phyloP scores from a whole-genome alignment of 306 rosid genomes.

The Betula pendula region DNA sequence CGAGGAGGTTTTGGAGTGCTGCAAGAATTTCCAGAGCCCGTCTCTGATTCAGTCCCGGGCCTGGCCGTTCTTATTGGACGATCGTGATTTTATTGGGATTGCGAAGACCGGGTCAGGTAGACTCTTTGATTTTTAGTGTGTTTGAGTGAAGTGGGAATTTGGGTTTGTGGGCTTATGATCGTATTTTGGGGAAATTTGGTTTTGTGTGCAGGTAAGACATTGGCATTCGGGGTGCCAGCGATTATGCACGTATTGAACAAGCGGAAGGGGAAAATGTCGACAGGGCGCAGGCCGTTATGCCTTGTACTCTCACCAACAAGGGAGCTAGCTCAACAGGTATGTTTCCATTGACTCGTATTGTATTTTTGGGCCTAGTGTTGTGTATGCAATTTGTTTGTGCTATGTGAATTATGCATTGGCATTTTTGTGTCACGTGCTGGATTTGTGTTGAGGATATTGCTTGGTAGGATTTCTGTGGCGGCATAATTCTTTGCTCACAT shows the following conservation, averaged over 20 bases:
- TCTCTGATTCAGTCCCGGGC: constrained; percentile 89
- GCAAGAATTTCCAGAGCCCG: constrained; percentile 73
- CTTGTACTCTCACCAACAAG: constrained; percentile 92
- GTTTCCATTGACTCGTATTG: constrained; percentile 20
- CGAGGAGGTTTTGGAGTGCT: constrained; percentile 70
- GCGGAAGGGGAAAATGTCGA: constrained; percentile 55
- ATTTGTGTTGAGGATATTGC: background rate
- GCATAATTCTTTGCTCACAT: background rate
- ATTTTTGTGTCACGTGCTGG: background rate
- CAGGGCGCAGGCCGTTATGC: constrained; percentile 81
- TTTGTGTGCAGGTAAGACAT: constrained; percentile 67
- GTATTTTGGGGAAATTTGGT: constrained; percentile 13
- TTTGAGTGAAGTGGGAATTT: background rate
- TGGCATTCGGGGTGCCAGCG: constrained; percentile 91
- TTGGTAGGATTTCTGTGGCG: background rate
- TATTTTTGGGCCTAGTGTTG: constrained; percentile 12
- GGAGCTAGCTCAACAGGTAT: constrained; percentile 95
- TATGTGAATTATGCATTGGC: background rate
- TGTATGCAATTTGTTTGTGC: background rate
- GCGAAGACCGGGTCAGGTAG: constrained; percentile 97
- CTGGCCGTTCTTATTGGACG: constrained; percentile 89
- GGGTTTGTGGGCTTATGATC: constrained; percentile 2
- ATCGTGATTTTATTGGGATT: constrained; percentile 91
- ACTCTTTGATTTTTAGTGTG: background rate
- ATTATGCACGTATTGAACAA: constrained; percentile 73